A percentile compares a stretch with the other conserved stretches of the same genome.
These are phyloP conservation scores for Microstroma glucosiphilum DNA, from an alignment of 1,284 basidiomycete species.

Conservation along the genomic window DNA sequence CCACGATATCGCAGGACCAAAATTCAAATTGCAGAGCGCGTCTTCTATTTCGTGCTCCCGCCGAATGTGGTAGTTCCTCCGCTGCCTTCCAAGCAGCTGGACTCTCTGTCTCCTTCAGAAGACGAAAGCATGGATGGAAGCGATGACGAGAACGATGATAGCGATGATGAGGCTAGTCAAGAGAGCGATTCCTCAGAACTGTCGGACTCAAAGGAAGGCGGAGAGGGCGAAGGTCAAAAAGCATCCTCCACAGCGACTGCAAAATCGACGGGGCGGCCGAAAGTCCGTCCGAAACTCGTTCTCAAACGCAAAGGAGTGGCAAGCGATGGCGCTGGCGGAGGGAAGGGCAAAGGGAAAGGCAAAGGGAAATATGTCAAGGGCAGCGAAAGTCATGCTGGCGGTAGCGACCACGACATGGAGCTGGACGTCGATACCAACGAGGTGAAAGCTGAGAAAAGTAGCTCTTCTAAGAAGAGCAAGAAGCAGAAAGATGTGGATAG, in stretches of 20 bases:
- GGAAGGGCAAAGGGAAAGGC: slow-evolving; percentile 25
- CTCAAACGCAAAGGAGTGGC: slow-evolving; percentile 12
- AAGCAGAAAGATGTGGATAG: slow-evolving; percentile 8
- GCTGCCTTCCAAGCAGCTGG: slow-evolving; percentile 19
- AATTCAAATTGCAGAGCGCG: slow-evolving; percentile 95
- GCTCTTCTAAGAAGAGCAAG: slow-evolving; percentile 5
- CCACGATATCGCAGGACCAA: slow-evolving; percentile 64
- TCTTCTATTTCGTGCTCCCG: slow-evolving; percentile 91
- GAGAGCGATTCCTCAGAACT: slow-evolving; percentile 18
- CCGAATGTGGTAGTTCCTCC: slow-evolving; percentile 37
- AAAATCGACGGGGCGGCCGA: slow-evolving; percentile 65
- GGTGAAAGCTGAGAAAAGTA: no score
- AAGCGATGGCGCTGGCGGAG: slow-evolving; percentile 11
- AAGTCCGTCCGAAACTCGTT: slow-evolving; percentile 57
- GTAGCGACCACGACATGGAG: not conserved
- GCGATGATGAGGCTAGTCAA: not conserved
- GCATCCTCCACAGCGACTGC: slow-evolving; percentile 37
- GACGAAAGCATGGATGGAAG: slow-evolving; percentile 16
- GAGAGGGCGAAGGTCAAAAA: slow-evolving; percentile 17
- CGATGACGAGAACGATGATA: slow-evolving; percentile 8
- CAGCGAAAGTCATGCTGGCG: slow-evolving; percentile 1
- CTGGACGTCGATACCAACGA: no score
- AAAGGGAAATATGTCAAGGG: slow-evolving; percentile 17
- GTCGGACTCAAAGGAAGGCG: slow-evolving; percentile 24
- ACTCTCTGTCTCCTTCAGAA: slow-evolving; percentile 20